Percentiles rank a stretch among this genome's conserved stretches.
Conservation (phyloP, 495 filamentous ascomycete species). For the Penicillium steckii region DNA sequence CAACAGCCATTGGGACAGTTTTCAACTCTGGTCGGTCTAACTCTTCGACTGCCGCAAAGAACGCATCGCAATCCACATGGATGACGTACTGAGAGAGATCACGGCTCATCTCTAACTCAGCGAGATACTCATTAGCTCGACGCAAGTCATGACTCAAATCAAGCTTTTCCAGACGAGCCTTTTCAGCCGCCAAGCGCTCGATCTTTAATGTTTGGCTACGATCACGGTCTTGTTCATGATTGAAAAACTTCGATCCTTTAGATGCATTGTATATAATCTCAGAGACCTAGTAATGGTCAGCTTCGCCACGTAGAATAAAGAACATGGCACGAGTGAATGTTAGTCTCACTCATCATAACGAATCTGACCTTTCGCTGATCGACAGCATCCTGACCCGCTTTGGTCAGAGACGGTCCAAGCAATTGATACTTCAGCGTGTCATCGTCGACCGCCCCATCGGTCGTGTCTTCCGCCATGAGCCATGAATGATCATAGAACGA, state of each 20-base stretch:
- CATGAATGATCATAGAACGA: neutral
- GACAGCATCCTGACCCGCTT: conserved; percentile 91
- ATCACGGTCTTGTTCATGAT: conserved; percentile 82
- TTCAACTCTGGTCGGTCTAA: conserved; percentile 88
- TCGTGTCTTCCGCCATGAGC: conserved; percentile 2
- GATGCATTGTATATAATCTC: conserved; percentile 97
- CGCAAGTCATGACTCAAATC: conserved; percentile 72
- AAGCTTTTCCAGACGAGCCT: conserved; percentile 70
- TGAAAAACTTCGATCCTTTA: conserved; percentile 96
- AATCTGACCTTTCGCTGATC: conserved; percentile 75
- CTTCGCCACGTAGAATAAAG: too few species aligned
- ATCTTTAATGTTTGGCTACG: conserved; percentile 84
- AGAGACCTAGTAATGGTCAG: too few species aligned
- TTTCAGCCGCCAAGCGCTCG: conserved; percentile 71
- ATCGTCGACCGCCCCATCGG: conserved; percentile 16
- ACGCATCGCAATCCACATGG: conserved; percentile 97
- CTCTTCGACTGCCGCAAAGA: conserved; percentile 94
- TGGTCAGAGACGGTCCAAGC: conserved; percentile 90
- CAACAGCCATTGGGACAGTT: conserved; percentile 89
- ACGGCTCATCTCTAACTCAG: conserved; percentile 71
- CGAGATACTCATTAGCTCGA: conserved; percentile 77
- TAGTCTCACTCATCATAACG: neutral
- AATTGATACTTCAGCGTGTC: conserved; percentile 66
- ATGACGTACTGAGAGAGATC: conserved; percentile 85
- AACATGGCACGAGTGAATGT: neutral